Evolutionary conservation across 192 early-diverging fungal genomes (phyloP).

Genomic region (Umbelopsis isabellina): DNA sequence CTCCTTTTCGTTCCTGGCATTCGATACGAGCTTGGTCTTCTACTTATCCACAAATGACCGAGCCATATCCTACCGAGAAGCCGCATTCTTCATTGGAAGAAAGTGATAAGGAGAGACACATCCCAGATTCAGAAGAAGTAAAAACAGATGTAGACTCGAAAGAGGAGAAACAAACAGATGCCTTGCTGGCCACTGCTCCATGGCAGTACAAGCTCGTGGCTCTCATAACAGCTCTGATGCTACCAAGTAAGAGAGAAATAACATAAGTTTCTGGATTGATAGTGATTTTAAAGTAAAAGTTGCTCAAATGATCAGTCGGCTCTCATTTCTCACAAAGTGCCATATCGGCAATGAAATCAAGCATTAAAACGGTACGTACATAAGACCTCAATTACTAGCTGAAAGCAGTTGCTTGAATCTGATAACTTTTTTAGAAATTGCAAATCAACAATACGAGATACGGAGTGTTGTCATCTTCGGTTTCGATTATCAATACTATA

Average conservation of each 20-base stretch:
- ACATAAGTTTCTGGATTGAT: background rate
- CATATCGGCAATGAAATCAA: slow-evolving; percentile 71
- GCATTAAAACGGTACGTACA: slow-evolving; percentile 65
- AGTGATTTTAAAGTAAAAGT: background rate
- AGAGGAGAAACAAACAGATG: slow-evolving; percentile 14
- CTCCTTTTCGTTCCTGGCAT: background rate
- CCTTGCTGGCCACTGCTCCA: slow-evolving; percentile 34
- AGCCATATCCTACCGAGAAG: too few species aligned
- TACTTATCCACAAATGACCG: background rate
- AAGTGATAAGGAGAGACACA: too few species aligned
- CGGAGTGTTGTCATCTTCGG: slow-evolving; percentile 64
- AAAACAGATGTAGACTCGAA: background rate
- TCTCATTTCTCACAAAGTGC: slow-evolving; percentile 72
- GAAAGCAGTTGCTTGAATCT: background rate
- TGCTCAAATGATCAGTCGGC: slow-evolving; percentile 50
- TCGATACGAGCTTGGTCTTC: background rate
- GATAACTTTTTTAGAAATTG: slow-evolving; percentile 47
- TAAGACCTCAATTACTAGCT: background rate
- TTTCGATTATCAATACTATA: slow-evolving; percentile 63
- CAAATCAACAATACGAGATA: slow-evolving; percentile 63
- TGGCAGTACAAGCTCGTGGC: slow-evolving; percentile 61
- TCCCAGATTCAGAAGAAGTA: background rate
- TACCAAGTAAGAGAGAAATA: slow-evolving; percentile 52
- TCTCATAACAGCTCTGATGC: slow-evolving; percentile 58
- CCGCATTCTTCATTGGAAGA: too few species aligned